These are phyloP conservation scores for Potentilla sterilis DNA, from an alignment of 306 rosid genomes.

Conservation along the genomic window DNA sequence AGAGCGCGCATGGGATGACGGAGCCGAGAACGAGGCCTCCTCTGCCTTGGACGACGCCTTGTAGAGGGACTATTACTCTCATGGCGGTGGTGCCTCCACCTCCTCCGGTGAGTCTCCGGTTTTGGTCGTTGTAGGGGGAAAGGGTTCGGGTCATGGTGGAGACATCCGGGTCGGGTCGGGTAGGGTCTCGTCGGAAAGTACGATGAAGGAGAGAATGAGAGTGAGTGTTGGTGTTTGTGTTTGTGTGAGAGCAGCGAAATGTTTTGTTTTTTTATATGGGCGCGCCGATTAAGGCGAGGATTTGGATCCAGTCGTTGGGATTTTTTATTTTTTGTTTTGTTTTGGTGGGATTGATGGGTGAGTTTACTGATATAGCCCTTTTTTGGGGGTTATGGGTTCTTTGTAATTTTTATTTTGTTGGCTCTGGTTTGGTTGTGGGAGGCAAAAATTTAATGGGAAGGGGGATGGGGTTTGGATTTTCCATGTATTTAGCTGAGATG, in stretches of 20 bases:
- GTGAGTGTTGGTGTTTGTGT: neutral
- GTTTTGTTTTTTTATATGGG: neutral
- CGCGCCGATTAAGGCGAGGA: constrained; percentile 34
- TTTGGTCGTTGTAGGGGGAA: constrained; percentile 13
- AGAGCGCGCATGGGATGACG: constrained; percentile 86
- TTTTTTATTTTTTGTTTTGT: neutral
- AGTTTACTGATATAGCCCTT: constrained; percentile 5
- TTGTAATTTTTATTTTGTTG: neutral
- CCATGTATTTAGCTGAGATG: too few species aligned
- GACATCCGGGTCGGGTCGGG: constrained; percentile 12
- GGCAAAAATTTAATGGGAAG: neutral
- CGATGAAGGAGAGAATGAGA: constrained; percentile 8
- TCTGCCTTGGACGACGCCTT: constrained; percentile 84
- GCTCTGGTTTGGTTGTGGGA: neutral
- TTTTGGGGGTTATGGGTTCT: neutral
- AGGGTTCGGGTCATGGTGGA: constrained; percentile 43
- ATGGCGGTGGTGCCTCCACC: constrained; percentile 39
- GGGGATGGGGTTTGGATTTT: neutral
- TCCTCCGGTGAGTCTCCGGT: constrained; percentile 14
- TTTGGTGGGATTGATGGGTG: too few species aligned
- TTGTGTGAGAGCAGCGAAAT: constrained; percentile 13
- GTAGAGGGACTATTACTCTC: constrained; percentile 93
- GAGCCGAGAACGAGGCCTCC: constrained; percentile 91
- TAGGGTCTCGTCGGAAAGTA: constrained; percentile 29
- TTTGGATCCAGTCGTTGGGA: constrained; percentile 27